Percentiles rank a stretch among this genome's conserved stretches.
Evolutionary conservation across 352 stramenopile genomes (phyloP).

Genomic region (Pythium insidiosum): DNA sequence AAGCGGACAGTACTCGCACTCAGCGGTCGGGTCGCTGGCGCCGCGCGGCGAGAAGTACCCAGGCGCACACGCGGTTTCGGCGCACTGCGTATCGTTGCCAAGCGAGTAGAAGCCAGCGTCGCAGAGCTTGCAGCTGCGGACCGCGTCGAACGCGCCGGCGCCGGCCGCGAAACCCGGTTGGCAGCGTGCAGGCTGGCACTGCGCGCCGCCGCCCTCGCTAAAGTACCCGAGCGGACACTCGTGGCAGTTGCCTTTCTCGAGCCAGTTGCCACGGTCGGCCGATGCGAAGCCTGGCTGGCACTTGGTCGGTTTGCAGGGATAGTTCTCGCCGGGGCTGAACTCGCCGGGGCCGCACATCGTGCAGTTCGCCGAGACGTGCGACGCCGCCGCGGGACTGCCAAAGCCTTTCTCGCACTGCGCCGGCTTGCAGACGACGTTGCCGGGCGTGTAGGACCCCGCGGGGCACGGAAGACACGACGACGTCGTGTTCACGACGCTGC

Average conservation of each 20-base stretch:
- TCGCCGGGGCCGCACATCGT: slow-evolving; percentile 27
- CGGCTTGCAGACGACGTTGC: slow-evolving; percentile 24
- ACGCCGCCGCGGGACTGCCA: slow-evolving; percentile 26
- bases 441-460: slow-evolving; percentile 28
- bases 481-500: slow-evolving; percentile 13
- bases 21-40: slow-evolving; percentile 10
- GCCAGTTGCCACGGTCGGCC: slow-evolving; percentile 17
- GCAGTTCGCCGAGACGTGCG: slow-evolving; percentile 29
- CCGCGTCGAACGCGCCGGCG: slow-evolving; percentile 15
- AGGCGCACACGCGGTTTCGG: slow-evolving; percentile 18
- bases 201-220: slow-evolving; percentile 20
- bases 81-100: slow-evolving; percentile 26
- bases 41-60: slow-evolving; percentile 31
- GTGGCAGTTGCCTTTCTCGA: slow-evolving; percentile 39
- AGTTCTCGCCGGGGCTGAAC: slow-evolving; percentile 39
- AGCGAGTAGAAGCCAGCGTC: slow-evolving; percentile 24
- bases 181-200: slow-evolving; percentile 29
- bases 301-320: slow-evolving; percentile 24
- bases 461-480: slow-evolving; percentile 21
- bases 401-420: slow-evolving; percentile 26
- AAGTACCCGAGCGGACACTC: slow-evolving; percentile 28
- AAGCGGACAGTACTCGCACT: slow-evolving; percentile 27
- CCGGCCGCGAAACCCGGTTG: slow-evolving; percentile 28
- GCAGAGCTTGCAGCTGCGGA: slow-evolving; percentile 24
- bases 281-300: slow-evolving; percentile 26